A percentile compares a stretch with the other conserved stretches of the same genome.
These are phyloP conservation scores for Panaeolus cyanescens DNA, from an alignment of 768 basidiomycete species.

Conservation along the genomic window DNA sequence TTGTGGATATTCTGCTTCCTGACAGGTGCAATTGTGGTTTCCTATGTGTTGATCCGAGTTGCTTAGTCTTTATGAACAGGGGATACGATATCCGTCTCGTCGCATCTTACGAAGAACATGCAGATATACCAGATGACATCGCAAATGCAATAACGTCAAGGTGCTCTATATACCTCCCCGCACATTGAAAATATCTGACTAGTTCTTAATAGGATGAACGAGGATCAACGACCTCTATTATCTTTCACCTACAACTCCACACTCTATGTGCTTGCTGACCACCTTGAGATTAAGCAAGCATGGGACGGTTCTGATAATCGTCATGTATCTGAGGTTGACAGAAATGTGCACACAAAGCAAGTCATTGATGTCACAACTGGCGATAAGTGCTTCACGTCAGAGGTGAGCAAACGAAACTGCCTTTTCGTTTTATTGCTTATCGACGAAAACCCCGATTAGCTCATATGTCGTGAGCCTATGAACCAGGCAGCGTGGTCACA, in stretches of 20 bases:
- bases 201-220: background rate
- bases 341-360: background rate
- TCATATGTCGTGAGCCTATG: background rate
- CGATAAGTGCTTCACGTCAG: background rate
- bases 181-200: background rate
- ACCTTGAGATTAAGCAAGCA: background rate
- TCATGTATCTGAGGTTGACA: background rate
- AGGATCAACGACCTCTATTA: background rate
- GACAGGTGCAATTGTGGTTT: background rate
- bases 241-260: background rate
- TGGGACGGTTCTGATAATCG: background rate
- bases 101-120: background rate
- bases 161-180: background rate
- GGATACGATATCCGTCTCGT: background rate
- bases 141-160: background rate
- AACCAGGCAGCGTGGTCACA: background rate
- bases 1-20: background rate
- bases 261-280: background rate
- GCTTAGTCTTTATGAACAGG: background rate
- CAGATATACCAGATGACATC: background rate
- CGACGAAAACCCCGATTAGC: background rate
- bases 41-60: background rate
- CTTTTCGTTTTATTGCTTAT: background rate
- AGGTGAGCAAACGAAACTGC: background rate
- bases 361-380: background rate